phyloP scores from a whole-genome alignment of 768 basidiomycete genomes.

The Lentinula aciculospora region DNA sequence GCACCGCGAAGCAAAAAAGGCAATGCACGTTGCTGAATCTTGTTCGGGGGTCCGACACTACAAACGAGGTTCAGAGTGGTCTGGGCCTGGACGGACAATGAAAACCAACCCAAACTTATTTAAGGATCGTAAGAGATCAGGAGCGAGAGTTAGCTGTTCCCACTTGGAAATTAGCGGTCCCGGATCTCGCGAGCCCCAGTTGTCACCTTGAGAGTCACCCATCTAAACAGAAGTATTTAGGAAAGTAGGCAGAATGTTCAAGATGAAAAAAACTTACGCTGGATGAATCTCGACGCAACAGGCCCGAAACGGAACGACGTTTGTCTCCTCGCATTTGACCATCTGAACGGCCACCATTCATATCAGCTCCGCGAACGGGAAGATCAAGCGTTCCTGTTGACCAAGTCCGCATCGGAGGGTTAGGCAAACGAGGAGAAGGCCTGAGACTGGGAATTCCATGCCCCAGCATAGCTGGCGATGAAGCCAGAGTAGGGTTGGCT shows the following conservation, averaged over 20 bases:
- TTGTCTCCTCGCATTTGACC: constrained; percentile 49
- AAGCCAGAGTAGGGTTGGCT: constrained; percentile 31
- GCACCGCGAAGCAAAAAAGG: constrained; percentile 92
- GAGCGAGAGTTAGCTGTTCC: constrained; percentile 85
- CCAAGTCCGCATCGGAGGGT: constrained; percentile 77
- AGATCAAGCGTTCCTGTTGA: constrained; percentile 77
- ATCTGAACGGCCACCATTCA: constrained; percentile 37
- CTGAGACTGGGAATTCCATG: constrained; percentile 64
- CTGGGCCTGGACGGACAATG: neutral
- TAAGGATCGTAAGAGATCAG: constrained; percentile 84
- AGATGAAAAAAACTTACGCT: constrained; percentile 44
- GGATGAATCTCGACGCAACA: constrained; percentile 70
- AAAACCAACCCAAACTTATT: constrained; percentile 85
- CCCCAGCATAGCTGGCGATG: constrained; percentile 38
- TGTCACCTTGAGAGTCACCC: constrained; percentile 50
- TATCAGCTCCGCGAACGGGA: constrained; percentile 50
- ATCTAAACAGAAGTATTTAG: constrained; percentile 30
- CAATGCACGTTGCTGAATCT: constrained; percentile 95
- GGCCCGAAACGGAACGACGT: constrained; percentile 65
- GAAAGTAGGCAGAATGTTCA: constrained; percentile 8
- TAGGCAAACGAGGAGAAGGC: constrained; percentile 53
- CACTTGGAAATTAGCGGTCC: constrained; percentile 90
- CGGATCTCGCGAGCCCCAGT: constrained; percentile 58
- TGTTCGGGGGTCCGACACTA: constrained; percentile 96
- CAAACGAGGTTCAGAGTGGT: constrained; percentile 5